Conservation (phyloP, 176 grass and related monocot species). For the Areca catechu region DNA sequence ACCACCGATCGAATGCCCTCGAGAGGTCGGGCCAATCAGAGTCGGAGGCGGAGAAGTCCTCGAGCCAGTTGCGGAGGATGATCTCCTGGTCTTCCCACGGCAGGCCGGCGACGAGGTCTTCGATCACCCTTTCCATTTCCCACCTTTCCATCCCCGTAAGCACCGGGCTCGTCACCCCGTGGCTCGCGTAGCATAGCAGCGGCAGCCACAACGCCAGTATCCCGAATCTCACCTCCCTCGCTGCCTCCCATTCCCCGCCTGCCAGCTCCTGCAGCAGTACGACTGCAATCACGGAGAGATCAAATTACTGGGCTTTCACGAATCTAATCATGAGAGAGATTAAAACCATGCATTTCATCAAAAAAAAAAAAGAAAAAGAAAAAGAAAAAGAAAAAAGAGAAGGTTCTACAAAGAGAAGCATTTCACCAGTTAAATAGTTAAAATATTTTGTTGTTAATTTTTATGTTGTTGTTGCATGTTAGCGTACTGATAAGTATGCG, state of each 20-base stretch:
- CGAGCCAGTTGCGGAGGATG: constrained; percentile 28
- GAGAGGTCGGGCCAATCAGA: constrained; percentile 32
- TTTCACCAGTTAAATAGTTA: no score
- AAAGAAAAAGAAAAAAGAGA: no score
- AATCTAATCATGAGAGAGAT: no score
- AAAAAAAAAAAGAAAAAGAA: no score
- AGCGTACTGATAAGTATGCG: no score
- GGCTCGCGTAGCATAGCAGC: constrained; percentile 28
- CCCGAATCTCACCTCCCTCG: constrained; percentile 26
- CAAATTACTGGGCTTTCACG: no score
- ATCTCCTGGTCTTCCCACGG: constrained; percentile 35
- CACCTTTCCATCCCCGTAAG: constrained; percentile 15
- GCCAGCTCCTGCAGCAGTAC: constrained; percentile 25
- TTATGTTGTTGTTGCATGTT: no score
- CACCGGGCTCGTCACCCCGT: constrained; percentile 28
- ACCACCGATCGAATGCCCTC: constrained; percentile 22
- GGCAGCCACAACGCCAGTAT: constrained; percentile 32
- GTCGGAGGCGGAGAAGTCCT: constrained; percentile 35
- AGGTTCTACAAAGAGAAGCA: no score
- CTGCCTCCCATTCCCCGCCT: constrained; percentile 19
- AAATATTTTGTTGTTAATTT: no score
- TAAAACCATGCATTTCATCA: no score
- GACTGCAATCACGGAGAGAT: constrained; percentile 1
- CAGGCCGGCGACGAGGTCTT: constrained; percentile 25
- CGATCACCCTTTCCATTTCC: constrained; percentile 21